phyloP scores from a whole-genome alignment of 2,329 filamentous ascomycete genomes.

The Pyricularia grisea region DNA sequence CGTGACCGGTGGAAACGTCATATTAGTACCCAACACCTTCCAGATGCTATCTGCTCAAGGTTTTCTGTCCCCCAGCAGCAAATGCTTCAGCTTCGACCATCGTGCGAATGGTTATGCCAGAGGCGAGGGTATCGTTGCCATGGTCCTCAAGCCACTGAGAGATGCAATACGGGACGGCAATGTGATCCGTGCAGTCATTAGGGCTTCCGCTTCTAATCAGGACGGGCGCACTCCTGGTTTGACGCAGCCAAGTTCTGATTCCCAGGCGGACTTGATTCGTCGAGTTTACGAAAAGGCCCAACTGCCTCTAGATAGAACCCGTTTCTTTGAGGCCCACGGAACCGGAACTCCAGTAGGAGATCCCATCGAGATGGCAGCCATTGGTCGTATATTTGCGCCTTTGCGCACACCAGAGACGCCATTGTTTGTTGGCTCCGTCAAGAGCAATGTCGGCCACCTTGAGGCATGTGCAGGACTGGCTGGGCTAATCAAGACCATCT shows the following conservation, averaged over 20 bases:
- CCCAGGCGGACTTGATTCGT: conserved; percentile 23
- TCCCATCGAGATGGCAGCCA: conserved; percentile 23
- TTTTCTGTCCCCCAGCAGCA: conserved; percentile 12
- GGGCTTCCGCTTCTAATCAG: conserved; percentile 21
- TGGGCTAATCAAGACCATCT: conserved; percentile 16
- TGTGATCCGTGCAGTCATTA: conserved; percentile 23
- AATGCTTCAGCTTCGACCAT: conserved; percentile 24
- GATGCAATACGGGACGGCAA: conserved; percentile 32
- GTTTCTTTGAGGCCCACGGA: conserved; percentile 26
- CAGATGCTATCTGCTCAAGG: conserved; percentile 7
- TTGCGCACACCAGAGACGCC: neutral
- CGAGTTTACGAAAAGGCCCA: conserved; percentile 20
- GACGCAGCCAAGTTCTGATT: conserved; percentile 25
- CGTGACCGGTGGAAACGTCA: neutral
- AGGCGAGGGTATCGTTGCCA: conserved; percentile 29
- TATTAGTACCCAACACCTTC: neutral
- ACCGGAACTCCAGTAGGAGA: conserved; percentile 33
- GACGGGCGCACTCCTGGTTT: conserved; percentile 30
- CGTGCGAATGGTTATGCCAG: conserved; percentile 34
- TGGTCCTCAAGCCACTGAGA: conserved; percentile 32
- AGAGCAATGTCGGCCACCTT: conserved; percentile 18
- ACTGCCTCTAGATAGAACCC: conserved; percentile 7
- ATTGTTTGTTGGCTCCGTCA: conserved; percentile 16
- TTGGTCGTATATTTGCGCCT: conserved; percentile 16
- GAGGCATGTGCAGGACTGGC: conserved; percentile 18